Conservation (phyloP, 805 yeast species). For the Ogataea trehalophila region DNA sequence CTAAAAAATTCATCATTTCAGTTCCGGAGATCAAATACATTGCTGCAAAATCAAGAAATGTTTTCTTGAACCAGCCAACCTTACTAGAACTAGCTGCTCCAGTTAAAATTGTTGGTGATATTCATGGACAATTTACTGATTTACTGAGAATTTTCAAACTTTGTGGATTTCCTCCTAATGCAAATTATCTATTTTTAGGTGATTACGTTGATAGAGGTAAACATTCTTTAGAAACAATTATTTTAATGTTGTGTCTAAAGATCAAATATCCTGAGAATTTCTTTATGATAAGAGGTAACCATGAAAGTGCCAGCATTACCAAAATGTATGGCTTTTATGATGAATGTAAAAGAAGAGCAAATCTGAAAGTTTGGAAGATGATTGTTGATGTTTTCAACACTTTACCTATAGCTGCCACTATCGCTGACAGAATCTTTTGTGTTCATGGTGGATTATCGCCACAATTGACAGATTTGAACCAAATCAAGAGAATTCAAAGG, state of each 20-base stretch:
- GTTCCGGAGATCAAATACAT: slow-evolving; percentile 51
- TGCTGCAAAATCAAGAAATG: slow-evolving; percentile 52
- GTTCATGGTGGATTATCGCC: slow-evolving; percentile 77
- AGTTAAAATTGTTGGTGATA: slow-evolving; percentile 79
- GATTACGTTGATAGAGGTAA: slow-evolving; percentile 59
- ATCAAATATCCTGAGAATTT: slow-evolving; percentile 58
- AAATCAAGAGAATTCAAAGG: slow-evolving; percentile 65
- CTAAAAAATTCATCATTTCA: slow-evolving; percentile 47
- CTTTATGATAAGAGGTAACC: slow-evolving; percentile 56
- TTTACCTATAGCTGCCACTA: slow-evolving; percentile 57
- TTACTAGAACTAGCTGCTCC: slow-evolving; percentile 67
- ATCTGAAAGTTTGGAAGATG: slow-evolving; percentile 44
- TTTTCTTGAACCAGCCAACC: slow-evolving; percentile 61
- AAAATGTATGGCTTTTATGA: slow-evolving; percentile 58
- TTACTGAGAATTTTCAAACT: slow-evolving; percentile 48
- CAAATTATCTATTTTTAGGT: slow-evolving; percentile 53
- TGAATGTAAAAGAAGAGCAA: slow-evolving; percentile 52
- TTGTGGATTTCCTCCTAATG: slow-evolving; percentile 57
- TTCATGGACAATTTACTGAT: slow-evolving; percentile 64
- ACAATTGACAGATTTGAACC: slow-evolving; percentile 55
- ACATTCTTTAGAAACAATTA: slow-evolving; percentile 51
- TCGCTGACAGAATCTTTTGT: slow-evolving; percentile 53
- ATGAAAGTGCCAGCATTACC: slow-evolving; percentile 54
- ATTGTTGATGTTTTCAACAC: slow-evolving; percentile 55
- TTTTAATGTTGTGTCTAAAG: slow-evolving; percentile 47